Base-by-base conservation (phyloP, 305 asterid genomes). In the Lippia alba region DNA sequence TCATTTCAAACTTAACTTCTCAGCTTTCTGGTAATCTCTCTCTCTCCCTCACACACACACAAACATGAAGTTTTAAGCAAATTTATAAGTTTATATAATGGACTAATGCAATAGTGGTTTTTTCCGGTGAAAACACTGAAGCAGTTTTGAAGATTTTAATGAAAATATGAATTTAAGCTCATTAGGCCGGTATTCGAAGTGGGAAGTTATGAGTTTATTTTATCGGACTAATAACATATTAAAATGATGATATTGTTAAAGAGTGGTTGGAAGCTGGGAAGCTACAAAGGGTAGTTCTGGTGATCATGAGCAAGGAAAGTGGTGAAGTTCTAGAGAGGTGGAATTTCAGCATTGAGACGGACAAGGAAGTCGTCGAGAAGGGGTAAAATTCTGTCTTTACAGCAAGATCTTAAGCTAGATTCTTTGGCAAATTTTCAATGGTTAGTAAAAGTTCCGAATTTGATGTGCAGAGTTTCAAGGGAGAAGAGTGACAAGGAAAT, bases 251-350 rank as follows among this genome's bases (percentile, higher is more conserved):
- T 20, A 46, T 8, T 60, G 41, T 44, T 69, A 48, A 64, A 90
- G 98, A 92, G 77, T 92, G 98, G 97, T 83, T 92, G 34, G 98
- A 88, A 77, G 82, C 90, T 53, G 98, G 98, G 83, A 87, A 90
- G 78, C 80, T 92, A 32, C 97, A 92, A 74, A 87, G 97, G 80
- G 84, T 89, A 20, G 98, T 92, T 66, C 85, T 92, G 50, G 98
- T 92, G 70, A 90, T 92, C 68, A 92, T 92, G 98, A 87, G 93
- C 82, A 92, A 88, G 81, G 83, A 82, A 19, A 87, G 78, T 40
- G 87, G 90, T 67, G 98, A 92, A 71, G 98, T 92, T 53, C 66
- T 92, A 50, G 97, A 92, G 87, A 90, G 98, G 87, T 92, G 98
- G 98, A 92, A 92, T 80, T 92, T 92, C 86, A 87, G 94, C 33